Evolutionary conservation across 2,329 filamentous ascomycete species (phyloP).

Genomic region (Fusarium setosum): DNA sequence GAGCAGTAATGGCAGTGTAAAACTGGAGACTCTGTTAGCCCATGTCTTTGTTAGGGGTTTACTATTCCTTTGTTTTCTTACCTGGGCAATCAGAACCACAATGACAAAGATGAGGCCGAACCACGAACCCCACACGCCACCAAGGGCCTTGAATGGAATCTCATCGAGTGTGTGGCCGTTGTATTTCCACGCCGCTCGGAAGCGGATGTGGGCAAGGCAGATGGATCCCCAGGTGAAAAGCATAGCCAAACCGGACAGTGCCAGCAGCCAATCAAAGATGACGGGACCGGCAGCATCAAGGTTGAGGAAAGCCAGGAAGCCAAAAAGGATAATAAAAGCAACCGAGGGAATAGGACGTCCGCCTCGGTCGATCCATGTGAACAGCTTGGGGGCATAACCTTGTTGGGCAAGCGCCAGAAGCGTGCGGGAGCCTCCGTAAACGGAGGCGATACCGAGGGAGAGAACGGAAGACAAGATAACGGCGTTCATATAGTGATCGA

Average conservation of each 20-base stretch:
- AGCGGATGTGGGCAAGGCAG: conserved; percentile 71
- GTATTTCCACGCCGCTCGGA: conserved; percentile 68
- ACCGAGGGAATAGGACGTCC: conserved; percentile 63
- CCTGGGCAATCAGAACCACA: conserved; percentile 64
- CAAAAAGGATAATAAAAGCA: conserved; percentile 56
- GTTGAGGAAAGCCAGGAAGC: conserved; percentile 60
- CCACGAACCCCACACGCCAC: conserved; percentile 73
- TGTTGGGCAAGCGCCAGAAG: conserved; percentile 65
- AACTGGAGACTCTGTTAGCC: conserved; percentile 12
- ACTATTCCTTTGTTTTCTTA: conserved; percentile 30
- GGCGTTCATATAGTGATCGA: conserved; percentile 65
- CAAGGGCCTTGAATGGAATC: conserved; percentile 70
- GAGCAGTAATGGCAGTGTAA: conserved; percentile 58
- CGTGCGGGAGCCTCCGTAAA: conserved; percentile 67
- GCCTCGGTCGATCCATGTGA: conserved; percentile 64
- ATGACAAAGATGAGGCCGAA: conserved; percentile 69
- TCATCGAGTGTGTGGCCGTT: conserved; percentile 71
- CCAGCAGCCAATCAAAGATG: conserved; percentile 73
- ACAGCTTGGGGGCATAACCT: conserved; percentile 64
- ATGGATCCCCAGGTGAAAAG: conserved; percentile 76
- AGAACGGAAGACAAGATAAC: conserved; percentile 65
- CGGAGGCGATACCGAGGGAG: conserved; percentile 64
- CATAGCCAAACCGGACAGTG: conserved; percentile 70
- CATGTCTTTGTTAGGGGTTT: fast-evolving
- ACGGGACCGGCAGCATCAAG: conserved; percentile 57